Conservation (phyloP, 23 red algal species). For the Gracilaria domingensis region DNA sequence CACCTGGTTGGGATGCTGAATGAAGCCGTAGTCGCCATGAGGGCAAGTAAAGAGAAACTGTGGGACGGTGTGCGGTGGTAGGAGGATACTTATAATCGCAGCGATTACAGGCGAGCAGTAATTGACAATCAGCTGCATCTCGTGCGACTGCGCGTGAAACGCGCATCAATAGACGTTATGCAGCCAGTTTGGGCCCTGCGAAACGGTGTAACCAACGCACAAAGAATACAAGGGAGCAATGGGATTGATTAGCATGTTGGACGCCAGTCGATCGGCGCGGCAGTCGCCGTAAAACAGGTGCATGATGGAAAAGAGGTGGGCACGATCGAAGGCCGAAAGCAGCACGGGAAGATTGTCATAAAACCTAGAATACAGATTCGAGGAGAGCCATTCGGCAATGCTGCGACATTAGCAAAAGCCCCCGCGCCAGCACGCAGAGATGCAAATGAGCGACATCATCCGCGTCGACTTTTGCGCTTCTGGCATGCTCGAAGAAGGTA, state of each 20-base stretch:
- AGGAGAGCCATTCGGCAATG: slow-evolving; percentile 59
- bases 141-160: not conserved
- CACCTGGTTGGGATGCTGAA: slow-evolving; percentile 3
- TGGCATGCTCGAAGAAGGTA: slow-evolving; percentile 16
- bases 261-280: not conserved
- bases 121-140: not conserved
- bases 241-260: slow-evolving; percentile 35
- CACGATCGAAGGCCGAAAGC: slow-evolving; percentile 36
- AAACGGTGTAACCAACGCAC: slow-evolving; percentile 55
- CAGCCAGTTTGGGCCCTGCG: not conserved
- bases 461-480: not conserved
- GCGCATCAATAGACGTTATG: not conserved
- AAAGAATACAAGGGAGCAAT: slow-evolving; percentile 11
- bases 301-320: slow-evolving; percentile 7
- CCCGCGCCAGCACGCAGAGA: not conserved
- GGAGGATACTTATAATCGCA: not conserved
- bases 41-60: slow-evolving; percentile 10
- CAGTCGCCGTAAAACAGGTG: not conserved
- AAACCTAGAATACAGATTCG: slow-evolving; percentile 5
- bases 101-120: not conserved
- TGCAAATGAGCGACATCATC: not conserved
- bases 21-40: not conserved
- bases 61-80: not conserved
- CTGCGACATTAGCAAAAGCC: slow-evolving; percentile 23
- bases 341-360: slow-evolving; percentile 17